Conservation (phyloP, 345 rosid species). For the Populus ilicifolia region DNA sequence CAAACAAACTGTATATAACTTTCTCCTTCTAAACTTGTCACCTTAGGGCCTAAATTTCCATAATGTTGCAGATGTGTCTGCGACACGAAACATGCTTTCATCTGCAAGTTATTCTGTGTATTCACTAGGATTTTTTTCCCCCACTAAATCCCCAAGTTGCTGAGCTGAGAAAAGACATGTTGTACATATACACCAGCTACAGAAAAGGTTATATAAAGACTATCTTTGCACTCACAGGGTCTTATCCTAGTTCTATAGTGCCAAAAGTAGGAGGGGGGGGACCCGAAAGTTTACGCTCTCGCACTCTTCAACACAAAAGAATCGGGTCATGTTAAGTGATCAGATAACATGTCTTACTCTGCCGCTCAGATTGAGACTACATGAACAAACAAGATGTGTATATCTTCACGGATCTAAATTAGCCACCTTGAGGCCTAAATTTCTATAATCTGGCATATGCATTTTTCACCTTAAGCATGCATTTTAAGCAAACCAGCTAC, state of each 20-base stretch:
- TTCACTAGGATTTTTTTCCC: not conserved
- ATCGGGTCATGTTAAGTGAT: not conserved
- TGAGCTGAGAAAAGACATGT: not conserved
- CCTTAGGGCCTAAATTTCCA: not conserved
- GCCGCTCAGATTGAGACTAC: not conserved
- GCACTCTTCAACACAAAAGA: not conserved
- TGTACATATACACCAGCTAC: not conserved
- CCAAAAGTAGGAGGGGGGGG: not conserved
- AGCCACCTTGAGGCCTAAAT: not conserved
- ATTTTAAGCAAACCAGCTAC: not conserved
- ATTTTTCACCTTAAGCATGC: not conserved
- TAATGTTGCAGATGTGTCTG: not conserved
- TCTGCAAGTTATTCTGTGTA: not conserved
- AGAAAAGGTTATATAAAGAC: not conserved
- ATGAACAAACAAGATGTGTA: not conserved
- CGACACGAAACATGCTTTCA: not conserved
- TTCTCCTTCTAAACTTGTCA: not conserved
- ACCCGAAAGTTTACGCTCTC: not conserved
- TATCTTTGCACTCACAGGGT: not conserved
- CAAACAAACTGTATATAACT: not conserved
- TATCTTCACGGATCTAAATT: not conserved
- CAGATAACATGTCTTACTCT: not conserved
- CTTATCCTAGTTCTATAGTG: not conserved
- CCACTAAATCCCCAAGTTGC: not conserved
- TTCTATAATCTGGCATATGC: not conserved